phyloP scores from a whole-genome alignment of 2,329 filamentous ascomycete species.

The Orbilia ellipsospora region DNA sequence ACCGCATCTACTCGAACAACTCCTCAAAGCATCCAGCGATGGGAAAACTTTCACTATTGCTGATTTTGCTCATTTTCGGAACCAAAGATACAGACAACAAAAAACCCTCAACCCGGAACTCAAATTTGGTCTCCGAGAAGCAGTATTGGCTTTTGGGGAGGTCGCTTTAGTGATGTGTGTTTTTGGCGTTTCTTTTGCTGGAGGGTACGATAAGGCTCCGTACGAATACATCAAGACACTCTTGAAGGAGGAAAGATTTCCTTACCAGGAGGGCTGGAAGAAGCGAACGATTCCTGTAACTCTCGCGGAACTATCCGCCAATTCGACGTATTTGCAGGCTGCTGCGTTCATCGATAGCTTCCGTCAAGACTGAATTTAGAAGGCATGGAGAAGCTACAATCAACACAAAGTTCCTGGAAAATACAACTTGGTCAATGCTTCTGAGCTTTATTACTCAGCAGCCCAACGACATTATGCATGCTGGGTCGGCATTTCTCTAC shows the following conservation, averaged over 20 bases:
- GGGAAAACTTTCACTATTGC: slow-evolving; percentile 54
- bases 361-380: slow-evolving; percentile 4
- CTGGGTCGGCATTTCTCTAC: no score
- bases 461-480: no score
- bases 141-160: slow-evolving; percentile 55
- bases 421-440: slow-evolving; percentile 3
- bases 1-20: slow-evolving; percentile 58
- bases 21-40: slow-evolving; percentile 55
- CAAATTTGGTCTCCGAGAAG: slow-evolving; percentile 52
- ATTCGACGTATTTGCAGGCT: slow-evolving; percentile 48
- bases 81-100: slow-evolving; percentile 24
- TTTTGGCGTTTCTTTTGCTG: slow-evolving; percentile 31
- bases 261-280: slow-evolving; percentile 43
- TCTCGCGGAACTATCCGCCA: slow-evolving; percentile 35
- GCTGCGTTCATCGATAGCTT: slow-evolving; percentile 25
- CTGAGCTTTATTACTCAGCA: no score
- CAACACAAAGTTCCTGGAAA: slow-evolving; percentile 12
- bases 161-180: slow-evolving; percentile 50
- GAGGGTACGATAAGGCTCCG: slow-evolving; percentile 42
- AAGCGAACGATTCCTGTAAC: slow-evolving; percentile 41
- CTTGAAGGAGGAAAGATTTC: slow-evolving; percentile 55
- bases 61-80: slow-evolving; percentile 53
- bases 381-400: not conserved
- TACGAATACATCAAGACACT: slow-evolving; percentile 48
- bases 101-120: slow-evolving; percentile 38